phyloP scores from a whole-genome alignment of 176 grass and related monocot species.

The Areca catechu region DNA sequence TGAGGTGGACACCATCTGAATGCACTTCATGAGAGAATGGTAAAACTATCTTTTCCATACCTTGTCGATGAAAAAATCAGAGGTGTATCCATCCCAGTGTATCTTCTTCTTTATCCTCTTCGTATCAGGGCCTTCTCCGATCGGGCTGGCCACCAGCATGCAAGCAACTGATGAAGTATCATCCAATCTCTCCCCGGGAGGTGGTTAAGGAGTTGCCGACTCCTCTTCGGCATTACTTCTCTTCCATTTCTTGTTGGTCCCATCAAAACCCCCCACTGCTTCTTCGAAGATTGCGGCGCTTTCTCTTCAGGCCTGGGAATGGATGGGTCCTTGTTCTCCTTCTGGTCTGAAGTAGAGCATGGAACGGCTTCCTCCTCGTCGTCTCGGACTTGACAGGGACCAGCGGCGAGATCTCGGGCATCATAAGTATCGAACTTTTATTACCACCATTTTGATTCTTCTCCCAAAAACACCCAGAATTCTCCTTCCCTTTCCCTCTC shows the following conservation, averaged over 20 bases:
- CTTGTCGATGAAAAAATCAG: slow-evolving; percentile 49
- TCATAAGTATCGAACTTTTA: slow-evolving; percentile 36
- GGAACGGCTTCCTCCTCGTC: slow-evolving; percentile 44
- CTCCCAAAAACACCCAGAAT: slow-evolving; percentile 2
- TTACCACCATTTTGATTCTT: slow-evolving; percentile 15
- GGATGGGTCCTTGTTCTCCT: slow-evolving; percentile 27
- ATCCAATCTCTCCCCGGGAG: slow-evolving; percentile 11
- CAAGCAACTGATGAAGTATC: slow-evolving; percentile 35
- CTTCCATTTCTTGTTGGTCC: slow-evolving; percentile 89
- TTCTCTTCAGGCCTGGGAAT: slow-evolving; percentile 20
- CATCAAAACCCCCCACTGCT: slow-evolving; percentile 72
- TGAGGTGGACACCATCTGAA: too few species aligned
- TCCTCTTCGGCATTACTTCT: slow-evolving; percentile 34
- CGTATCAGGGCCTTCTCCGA: slow-evolving; percentile 29
- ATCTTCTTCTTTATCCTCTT: slow-evolving; percentile 55
- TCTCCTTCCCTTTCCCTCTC: slow-evolving; percentile 59
- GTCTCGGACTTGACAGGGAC: slow-evolving; percentile 28
- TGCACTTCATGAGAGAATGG: too few species aligned
- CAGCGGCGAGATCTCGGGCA: slow-evolving; percentile 35
- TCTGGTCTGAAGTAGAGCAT: slow-evolving; percentile 35
- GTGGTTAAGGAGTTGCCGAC: slow-evolving; percentile 8
- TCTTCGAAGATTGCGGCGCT: slow-evolving; percentile 25
- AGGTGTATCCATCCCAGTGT: slow-evolving; percentile 19
- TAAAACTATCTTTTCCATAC: slow-evolving; percentile 13
- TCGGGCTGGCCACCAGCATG: slow-evolving; percentile 40